These are phyloP conservation scores for Penicillium flavigenum DNA, from an alignment of 495 filamentous ascomycete species.

Conservation along the genomic window DNA sequence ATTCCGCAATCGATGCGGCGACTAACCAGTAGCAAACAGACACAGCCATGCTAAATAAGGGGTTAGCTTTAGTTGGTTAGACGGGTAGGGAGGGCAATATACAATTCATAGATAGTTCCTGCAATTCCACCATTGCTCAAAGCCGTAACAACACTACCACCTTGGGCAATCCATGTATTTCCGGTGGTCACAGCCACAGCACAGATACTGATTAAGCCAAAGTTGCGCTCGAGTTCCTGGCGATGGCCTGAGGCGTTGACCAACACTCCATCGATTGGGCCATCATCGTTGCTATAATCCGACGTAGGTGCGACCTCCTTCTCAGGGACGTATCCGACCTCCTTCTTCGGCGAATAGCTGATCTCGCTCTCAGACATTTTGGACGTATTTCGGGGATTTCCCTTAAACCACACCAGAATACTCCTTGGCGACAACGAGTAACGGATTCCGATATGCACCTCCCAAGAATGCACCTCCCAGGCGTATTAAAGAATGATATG, in stretches of 20 bases:
- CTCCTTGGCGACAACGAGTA: background rate
- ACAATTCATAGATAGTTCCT: slow-evolving; percentile 56
- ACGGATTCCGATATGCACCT: background rate
- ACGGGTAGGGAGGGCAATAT: slow-evolving; percentile 1
- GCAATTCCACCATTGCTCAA: slow-evolving; percentile 52
- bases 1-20: slow-evolving; percentile 62
- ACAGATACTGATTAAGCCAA: slow-evolving; percentile 57
- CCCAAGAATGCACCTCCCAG: background rate
- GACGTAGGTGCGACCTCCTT: slow-evolving; percentile 26
- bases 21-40: slow-evolving; percentile 54
- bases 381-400: background rate
- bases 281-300: slow-evolving; percentile 19
- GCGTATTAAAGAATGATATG: slow-evolving; percentile 1
- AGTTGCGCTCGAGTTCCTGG: slow-evolving; percentile 61
- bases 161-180: slow-evolving; percentile 61
- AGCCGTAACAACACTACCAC: slow-evolving; percentile 47
- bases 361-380: background rate
- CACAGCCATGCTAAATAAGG: slow-evolving; percentile 39
- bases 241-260: slow-evolving; percentile 58
- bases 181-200: slow-evolving; percentile 55
- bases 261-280: slow-evolving; percentile 22
- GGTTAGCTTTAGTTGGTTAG: slow-evolving; percentile 16
- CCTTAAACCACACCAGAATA: slow-evolving; percentile 1
- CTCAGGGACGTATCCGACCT: background rate
- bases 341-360: background rate